Percentiles rank a stretch among this genome's conserved stretches.
Evolutionary conservation across 345 rosid genomes (phyloP).

Genomic region (Pugionium dolabratum): DNA sequence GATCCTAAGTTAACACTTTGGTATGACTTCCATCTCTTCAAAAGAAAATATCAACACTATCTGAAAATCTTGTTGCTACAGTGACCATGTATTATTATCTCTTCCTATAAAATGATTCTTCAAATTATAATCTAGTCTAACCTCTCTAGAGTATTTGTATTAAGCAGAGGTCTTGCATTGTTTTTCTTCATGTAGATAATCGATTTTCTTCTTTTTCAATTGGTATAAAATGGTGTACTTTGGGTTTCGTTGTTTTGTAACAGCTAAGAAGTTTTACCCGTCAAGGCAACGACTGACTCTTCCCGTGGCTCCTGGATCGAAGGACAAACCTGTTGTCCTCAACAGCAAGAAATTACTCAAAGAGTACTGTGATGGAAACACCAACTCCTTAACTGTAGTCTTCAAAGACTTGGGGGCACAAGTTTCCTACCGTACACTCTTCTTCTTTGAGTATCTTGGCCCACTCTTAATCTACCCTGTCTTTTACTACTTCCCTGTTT

Average conservation of each 20-base stretch:
- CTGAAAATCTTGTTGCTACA: slow-evolving; percentile 16
- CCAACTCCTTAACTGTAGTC: slow-evolving; percentile 57
- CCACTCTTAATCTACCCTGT: slow-evolving; percentile 83
- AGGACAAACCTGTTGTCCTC: slow-evolving; percentile 70
- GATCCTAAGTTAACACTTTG: neutral
- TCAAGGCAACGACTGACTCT: slow-evolving; percentile 96
- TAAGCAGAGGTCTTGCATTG: neutral
- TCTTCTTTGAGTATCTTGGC: slow-evolving; percentile 94
- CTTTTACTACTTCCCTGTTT: slow-evolving; percentile 87
- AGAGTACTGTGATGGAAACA: slow-evolving; percentile 71
- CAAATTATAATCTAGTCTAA: neutral
- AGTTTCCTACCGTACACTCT: slow-evolving; percentile 90
- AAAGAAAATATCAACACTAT: neutral
- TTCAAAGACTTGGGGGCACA: slow-evolving; percentile 96
- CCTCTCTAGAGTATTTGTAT: slow-evolving; percentile 5
- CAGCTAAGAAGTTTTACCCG: slow-evolving; percentile 90
- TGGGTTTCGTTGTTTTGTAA: slow-evolving; percentile 25
- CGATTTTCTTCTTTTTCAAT: neutral
- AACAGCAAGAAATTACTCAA: slow-evolving; percentile 67
- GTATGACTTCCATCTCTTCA: slow-evolving; percentile 3
- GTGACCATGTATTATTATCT: neutral
- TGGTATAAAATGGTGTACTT: slow-evolving; percentile 8
- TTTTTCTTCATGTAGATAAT: neutral
- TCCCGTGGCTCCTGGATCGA: slow-evolving; percentile 72
- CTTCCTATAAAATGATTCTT: neutral